Evolutionary conservation across 208 protist species (phyloP).

Genomic region (Spongospora subterranea): DNA sequence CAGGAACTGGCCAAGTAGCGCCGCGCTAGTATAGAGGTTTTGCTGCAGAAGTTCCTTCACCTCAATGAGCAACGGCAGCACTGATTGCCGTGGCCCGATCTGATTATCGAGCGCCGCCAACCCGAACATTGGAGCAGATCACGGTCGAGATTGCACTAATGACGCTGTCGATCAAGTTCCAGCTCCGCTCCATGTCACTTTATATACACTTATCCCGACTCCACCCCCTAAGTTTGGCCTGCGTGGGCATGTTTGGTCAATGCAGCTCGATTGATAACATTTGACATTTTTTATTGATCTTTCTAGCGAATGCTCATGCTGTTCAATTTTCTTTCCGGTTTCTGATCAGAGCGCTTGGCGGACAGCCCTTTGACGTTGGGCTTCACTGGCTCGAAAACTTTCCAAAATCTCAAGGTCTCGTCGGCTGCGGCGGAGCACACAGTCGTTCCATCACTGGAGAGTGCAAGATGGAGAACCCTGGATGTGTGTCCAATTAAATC

Average conservation of each 20-base stretch:
- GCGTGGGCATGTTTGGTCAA: too few relatives aligned
- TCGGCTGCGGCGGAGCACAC: constrained; percentile 80
- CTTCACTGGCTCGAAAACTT: constrained; percentile 63
- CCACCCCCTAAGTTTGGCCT: too few relatives aligned
- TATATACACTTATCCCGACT: too few relatives aligned
- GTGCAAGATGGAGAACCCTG: constrained; percentile 94
- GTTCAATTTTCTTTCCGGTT: not conserved
- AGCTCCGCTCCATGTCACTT: too few relatives aligned
- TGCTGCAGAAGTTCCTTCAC: not conserved
- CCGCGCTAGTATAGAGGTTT: not conserved
- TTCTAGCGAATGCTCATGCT: not conserved
- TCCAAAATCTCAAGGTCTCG: constrained; percentile 86
- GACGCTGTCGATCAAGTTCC: too few relatives aligned
- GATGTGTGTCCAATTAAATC: constrained; percentile 95
- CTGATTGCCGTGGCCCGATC: too few relatives aligned
- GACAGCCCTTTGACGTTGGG: not conserved
- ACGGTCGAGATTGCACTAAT: too few relatives aligned
- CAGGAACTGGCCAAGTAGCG: not conserved
- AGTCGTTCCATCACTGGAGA: constrained; percentile 92
- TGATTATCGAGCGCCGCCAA: too few relatives aligned
- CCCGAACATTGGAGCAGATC: too few relatives aligned
- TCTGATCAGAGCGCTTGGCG: not conserved
- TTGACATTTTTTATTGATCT: too few relatives aligned
- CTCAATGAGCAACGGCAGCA: not conserved
- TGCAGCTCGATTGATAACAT: too few relatives aligned